A percentile compares a stretch with the other conserved stretches of the same genome.
These are phyloP conservation scores for Chrysoporthe cubensis DNA, from an alignment of 2,329 filamentous ascomycete genomes.

Conservation along the genomic window DNA sequence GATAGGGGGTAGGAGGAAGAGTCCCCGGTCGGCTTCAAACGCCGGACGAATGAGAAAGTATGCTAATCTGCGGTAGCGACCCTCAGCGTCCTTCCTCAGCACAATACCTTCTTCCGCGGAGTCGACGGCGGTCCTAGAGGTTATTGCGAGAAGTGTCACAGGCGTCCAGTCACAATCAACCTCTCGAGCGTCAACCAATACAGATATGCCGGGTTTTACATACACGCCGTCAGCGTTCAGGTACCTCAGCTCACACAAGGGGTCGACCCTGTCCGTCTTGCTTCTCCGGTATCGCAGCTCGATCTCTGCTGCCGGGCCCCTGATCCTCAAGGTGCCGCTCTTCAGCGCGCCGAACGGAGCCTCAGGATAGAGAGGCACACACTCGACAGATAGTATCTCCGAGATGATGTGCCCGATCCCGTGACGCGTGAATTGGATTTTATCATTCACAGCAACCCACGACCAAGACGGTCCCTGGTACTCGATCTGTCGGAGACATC, in stretches of 20 bases:
- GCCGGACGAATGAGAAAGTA: too few relatives aligned
- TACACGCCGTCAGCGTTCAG: background rate
- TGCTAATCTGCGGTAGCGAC: background rate
- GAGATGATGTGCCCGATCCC: background rate
- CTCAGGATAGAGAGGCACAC: background rate
- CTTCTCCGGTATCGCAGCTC: background rate
- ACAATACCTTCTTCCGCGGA: background rate
- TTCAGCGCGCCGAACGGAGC: background rate
- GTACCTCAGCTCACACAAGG: background rate
- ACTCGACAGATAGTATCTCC: background rate
- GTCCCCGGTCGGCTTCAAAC: background rate
- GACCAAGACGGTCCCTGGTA: background rate
- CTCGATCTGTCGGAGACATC: background rate
- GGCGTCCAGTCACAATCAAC: background rate
- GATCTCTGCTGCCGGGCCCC: background rate
- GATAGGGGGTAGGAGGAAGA: background rate
- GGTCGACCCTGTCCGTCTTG: background rate
- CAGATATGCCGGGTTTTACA: accelerated
- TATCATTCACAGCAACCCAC: background rate
- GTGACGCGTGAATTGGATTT: background rate
- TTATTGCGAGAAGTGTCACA: background rate
- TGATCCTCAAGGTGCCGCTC: background rate
- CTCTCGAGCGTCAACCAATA: background rate
- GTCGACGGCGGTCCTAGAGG: background rate
- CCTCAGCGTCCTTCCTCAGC: background rate